Evolutionary conservation across 805 yeast genomes (phyloP), one percentile per base, ranked within the genome.

Genomic region (Wickerhamiella musiphila): DNA sequence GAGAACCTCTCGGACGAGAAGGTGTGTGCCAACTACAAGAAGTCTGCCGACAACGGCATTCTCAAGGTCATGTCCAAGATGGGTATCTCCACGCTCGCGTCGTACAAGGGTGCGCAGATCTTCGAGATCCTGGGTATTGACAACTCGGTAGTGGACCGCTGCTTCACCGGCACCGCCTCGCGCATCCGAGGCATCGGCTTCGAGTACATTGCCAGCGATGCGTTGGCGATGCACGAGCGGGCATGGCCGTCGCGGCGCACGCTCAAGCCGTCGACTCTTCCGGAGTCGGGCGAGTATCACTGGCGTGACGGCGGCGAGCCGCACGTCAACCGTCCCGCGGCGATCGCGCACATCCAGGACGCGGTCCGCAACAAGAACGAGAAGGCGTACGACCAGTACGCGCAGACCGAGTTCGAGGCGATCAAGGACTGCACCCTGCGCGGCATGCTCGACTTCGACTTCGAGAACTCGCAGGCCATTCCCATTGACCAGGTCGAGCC

Each of bases 261-360:
- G 17, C 58, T 77, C 41, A 65, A 68, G 47, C 83, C 81, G 22
- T 63, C 70, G 23, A 75, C 77, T 10, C 65, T 90, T 40, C 92
- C 94, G 19, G 96, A 86, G 57, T 70, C 84, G 38, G 98, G 98
- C 57, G 96, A 90, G 54, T 90, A 83, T 52, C 93, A 90, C 58
- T 86, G 94, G 92, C 73, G 98, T 61, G 96, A 86, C 52, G 96
- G 96, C 51, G 98, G 96, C 43, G 93, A 82, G 49, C 75, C 86
- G 35, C 95, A 90, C 54, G 70, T 90, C 39, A 86, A 86, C 55
- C 93, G 82, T 43, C 98, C 98, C 11, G 68, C 78, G 21, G 94
- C 95, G 13, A 78, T 86, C 56, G 95, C 96, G 11, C 73, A 79
- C 38, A 69, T 86, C 51, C 98, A 90, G 60, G 96, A 86, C 55